Evolutionary conservation across 2,329 filamentous ascomycete species (phyloP), one percentile per base, ranked within the genome.

Genomic region (Sporothrix globosa): DNA sequence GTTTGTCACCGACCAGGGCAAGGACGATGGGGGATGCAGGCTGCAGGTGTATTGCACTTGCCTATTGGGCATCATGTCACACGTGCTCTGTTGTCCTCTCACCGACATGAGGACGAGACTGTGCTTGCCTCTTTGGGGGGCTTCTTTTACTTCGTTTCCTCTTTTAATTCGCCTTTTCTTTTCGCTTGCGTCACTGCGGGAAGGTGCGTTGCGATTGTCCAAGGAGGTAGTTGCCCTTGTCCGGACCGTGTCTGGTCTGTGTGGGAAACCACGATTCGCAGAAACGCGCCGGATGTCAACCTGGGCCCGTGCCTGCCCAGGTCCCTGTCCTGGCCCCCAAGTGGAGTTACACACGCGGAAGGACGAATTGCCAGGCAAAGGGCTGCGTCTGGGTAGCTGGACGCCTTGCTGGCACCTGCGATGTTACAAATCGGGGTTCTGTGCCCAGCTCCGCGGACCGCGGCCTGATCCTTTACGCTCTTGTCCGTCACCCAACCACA

Each of bases 1-100:
- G 30, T 53, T 61, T 69, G 56, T 56, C 67, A 30, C 53, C 27
- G 53, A 68, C 41, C 44, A 41, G 56, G 67, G 67, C 21, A 69
- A 19, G 54, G 24, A 46, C 67, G 67, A 58, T 68, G 53, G 54
- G 54, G 53, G 50, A 27, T 54, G 65, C 50, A 54, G 11, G 27
- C 65, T 53, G 63, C 63, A 54, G 50, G 14, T 44, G 65, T 46
- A 14, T 27, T 39, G 44, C 67, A 24, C 53, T 21, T 58, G 44
- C 44, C 53, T 19, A 60, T 68, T 60, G 67, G 67, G 67, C 44
- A 50, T 14, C 39, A 21, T 14, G 66, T n/a, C 34, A 27, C 66
- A 68, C 50, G 52, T 56, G 66, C 67, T 50, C 41, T 50, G 44
- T 52, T 50, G 21, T 41, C 27, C 24, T 27, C 41, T 68, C 66